phyloP scores from a whole-genome alignment of 257 asterid genomes.

The Fraxinus pennsylvanica region DNA sequence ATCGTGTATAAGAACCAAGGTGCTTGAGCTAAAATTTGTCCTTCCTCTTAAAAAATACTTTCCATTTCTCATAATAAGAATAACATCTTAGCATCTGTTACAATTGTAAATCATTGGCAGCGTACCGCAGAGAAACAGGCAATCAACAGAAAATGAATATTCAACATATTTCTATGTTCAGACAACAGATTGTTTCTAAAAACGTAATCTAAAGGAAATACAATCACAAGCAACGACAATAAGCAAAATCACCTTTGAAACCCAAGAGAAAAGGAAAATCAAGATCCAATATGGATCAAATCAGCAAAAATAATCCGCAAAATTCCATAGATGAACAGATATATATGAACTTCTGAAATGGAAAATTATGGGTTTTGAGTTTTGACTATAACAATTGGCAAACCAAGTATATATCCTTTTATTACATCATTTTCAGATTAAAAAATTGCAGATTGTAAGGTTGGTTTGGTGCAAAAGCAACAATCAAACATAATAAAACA shows the following conservation, averaged over 20 bases:
- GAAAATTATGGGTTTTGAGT: constrained; percentile 34
- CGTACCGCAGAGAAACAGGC: too few species aligned
- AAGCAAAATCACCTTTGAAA: constrained; percentile 32
- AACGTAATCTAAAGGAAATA: constrained; percentile 9
- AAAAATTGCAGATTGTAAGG: constrained; percentile 22
- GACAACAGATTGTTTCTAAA: constrained; percentile 4
- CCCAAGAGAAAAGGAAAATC: constrained; percentile 29
- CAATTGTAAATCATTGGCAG: too few species aligned
- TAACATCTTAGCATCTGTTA: neutral
- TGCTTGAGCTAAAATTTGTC: neutral
- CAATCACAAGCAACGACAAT: constrained; percentile 7
- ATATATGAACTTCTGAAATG: constrained; percentile 22
- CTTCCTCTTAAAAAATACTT: neutral
- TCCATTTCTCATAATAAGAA: constrained; percentile 3
- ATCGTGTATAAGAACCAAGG: too few species aligned
- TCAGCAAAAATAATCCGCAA: constrained; percentile 37
- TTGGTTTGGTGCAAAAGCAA: constrained; percentile 54
- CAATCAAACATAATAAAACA: constrained; percentile 24
- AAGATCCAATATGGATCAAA: constrained; percentile 35
- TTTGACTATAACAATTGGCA: constrained; percentile 35
- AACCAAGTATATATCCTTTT: constrained; percentile 33
- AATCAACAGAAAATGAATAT: too few species aligned
- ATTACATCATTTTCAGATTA: constrained; percentile 21
- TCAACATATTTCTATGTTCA: neutral
- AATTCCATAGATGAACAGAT: constrained; percentile 18